phyloP scores from a whole-genome alignment of 2,329 filamentous ascomycete genomes.

The Fusarium caatingaense region DNA sequence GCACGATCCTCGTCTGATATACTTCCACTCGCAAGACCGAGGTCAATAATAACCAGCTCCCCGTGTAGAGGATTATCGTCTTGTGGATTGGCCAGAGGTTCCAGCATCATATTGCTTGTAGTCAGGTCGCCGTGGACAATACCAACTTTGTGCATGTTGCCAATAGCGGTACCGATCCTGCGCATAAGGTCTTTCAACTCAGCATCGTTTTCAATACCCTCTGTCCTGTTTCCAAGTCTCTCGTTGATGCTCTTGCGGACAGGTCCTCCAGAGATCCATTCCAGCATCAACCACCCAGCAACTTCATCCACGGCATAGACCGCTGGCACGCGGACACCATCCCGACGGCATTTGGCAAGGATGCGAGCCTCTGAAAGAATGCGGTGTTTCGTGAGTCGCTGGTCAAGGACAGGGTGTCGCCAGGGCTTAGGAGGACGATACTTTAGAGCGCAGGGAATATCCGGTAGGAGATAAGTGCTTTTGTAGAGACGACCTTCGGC shows the following conservation, averaged over 20 bases:
- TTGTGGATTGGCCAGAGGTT: slow-evolving; percentile 46
- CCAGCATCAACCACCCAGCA: slow-evolving; percentile 81
- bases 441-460: slow-evolving; percentile 82
- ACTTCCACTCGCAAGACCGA: slow-evolving; percentile 87
- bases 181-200: slow-evolving; percentile 72
- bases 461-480: slow-evolving; percentile 79
- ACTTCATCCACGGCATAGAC: slow-evolving; percentile 76
- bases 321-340: slow-evolving; percentile 84
- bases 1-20: slow-evolving; percentile 90
- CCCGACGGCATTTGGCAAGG: slow-evolving; percentile 79
- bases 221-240: slow-evolving; percentile 67
- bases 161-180: slow-evolving; percentile 77
- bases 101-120: slow-evolving; percentile 95
- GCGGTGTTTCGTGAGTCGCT: slow-evolving; percentile 85
- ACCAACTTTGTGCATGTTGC: slow-evolving; percentile 82
- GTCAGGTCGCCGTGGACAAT: slow-evolving; percentile 96
- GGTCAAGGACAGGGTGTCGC: slow-evolving; percentile 89
- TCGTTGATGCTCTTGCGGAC: slow-evolving; percentile 77
- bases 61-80: slow-evolving; percentile 63
- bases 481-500: slow-evolving; percentile 95
- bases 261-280: slow-evolving; percentile 83
- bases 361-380: slow-evolving; percentile 91
- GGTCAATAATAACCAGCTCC: slow-evolving; percentile 91
- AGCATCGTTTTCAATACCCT: slow-evolving; percentile 56
- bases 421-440: slow-evolving; percentile 92